A percentile compares a stretch with the other conserved stretches of the same genome.
These are phyloP conservation scores for Ilex paraguariensis DNA, from an alignment of 305 asterid species.

Conservation along the genomic window DNA sequence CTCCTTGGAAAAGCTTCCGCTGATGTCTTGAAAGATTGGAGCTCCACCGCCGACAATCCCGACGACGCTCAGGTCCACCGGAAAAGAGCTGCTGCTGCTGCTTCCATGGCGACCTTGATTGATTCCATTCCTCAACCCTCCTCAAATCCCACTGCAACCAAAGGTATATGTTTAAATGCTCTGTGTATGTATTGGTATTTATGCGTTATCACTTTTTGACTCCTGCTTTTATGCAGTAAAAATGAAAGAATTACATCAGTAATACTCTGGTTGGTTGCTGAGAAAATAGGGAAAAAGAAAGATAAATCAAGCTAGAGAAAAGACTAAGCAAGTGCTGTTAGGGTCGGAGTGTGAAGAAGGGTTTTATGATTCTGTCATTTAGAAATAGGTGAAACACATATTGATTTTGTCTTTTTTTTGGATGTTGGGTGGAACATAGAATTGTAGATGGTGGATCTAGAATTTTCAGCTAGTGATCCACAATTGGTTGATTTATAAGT, in stretches of 20 bases:
- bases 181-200: background rate
- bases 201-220: background rate
- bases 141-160: slow-evolving; percentile 3
- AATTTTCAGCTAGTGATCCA: no score
- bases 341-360: no score
- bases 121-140: slow-evolving; percentile 12
- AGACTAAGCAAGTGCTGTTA: no score
- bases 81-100: slow-evolving; percentile 2
- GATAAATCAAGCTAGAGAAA: background rate
- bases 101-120: slow-evolving; percentile 13
- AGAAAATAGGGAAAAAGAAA: background rate
- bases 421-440: no score
- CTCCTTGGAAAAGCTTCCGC: slow-evolving; percentile 12
- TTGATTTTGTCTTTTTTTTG: no score
- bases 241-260: no score
- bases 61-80: slow-evolving; percentile 4
- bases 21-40: background rate
- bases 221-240: no score
- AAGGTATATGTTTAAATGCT: slow-evolving; percentile 3
- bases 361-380: no score
- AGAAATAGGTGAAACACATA: no score
- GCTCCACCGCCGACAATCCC: background rate
- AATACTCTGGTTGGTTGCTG: background rate
- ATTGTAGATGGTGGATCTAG: no score
- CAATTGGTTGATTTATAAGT: no score